Conservation (phyloP, 2,329 filamentous ascomycete genomes). For the Fusarium hostae region DNA sequence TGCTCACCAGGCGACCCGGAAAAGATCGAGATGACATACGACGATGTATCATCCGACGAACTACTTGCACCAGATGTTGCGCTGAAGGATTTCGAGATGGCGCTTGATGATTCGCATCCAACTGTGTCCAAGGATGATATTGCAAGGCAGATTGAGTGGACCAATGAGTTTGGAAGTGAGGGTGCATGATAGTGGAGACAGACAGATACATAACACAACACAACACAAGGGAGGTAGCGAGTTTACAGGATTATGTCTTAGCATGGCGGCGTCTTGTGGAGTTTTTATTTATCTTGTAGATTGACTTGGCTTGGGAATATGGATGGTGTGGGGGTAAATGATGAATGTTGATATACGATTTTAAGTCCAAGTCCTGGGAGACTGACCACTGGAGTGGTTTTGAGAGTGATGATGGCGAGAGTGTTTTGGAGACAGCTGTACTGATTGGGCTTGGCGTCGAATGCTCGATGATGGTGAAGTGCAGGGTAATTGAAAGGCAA, state of each 20-base stretch:
- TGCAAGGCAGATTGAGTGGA: constrained; percentile 89
- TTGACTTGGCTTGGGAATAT: constrained; percentile 26
- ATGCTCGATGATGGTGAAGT: neutral
- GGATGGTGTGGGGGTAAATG: constrained; percentile 21
- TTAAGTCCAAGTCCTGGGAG: neutral
- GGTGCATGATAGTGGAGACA: constrained; percentile 63
- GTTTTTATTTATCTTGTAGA: constrained; percentile 37
- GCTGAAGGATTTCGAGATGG: constrained; percentile 93
- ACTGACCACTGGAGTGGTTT: neutral
- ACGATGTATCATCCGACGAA: constrained; percentile 83
- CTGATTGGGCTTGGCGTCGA: neutral
- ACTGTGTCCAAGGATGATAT: constrained; percentile 92
- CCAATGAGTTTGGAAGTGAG: constrained; percentile 93
- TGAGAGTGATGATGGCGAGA: neutral
- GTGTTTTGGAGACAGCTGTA: neutral
- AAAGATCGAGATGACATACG: constrained; percentile 94
- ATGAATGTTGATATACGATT: constrained; percentile 5
- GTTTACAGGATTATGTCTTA: constrained; percentile 41
- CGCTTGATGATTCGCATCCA: constrained; percentile 86
- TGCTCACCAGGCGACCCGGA: constrained; percentile 91
- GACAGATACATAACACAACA: constrained; percentile 3
- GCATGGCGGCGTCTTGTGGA: constrained; percentile 41
- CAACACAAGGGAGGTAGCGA: constrained; percentile 19
- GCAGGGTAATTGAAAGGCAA: neutral
- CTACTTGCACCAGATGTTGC: constrained; percentile 87